Conservation (phyloP, 1,284 basidiomycete genomes). For the Kalmanozyma brasiliensis region DNA sequence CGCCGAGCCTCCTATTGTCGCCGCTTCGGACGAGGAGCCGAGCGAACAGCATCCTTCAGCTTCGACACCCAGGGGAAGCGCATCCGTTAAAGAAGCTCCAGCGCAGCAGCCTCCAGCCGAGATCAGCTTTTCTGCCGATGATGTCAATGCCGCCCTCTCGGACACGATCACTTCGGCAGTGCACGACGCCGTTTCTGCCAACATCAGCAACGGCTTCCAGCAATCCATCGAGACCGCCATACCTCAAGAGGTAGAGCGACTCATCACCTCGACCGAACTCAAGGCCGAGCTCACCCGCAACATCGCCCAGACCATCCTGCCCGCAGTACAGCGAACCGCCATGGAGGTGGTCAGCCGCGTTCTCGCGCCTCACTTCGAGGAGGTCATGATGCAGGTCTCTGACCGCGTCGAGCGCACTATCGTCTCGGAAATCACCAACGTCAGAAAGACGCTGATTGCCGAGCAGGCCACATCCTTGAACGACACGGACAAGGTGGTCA, state of each 20-base stretch:
- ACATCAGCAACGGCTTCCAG: slow-evolving; percentile 16
- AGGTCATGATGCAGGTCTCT: slow-evolving; percentile 33
- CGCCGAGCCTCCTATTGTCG: not conserved
- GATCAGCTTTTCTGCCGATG: slow-evolving; percentile 1
- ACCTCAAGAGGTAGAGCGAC: slow-evolving; percentile 38
- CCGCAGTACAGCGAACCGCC: slow-evolving; percentile 47
- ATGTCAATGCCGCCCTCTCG: slow-evolving; percentile 15
- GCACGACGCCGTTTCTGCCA: slow-evolving; percentile 16
- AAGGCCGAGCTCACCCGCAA: slow-evolving; percentile 35
- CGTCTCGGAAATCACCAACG: slow-evolving; percentile 41
- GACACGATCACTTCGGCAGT: slow-evolving; percentile 19
- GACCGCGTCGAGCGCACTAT: slow-evolving; percentile 27
- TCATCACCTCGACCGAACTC: slow-evolving; percentile 38
- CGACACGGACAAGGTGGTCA: slow-evolving; percentile 19
- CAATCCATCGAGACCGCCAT: slow-evolving; percentile 19
- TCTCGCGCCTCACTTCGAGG: slow-evolving; percentile 52
- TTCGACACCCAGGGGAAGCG: not conserved
- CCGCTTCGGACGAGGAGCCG: not conserved
- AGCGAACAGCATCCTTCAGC: not conserved
- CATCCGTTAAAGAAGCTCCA: not conserved
- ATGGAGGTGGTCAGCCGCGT: slow-evolving; percentile 49
- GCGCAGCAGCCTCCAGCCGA: not conserved
- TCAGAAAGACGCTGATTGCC: slow-evolving; percentile 41
- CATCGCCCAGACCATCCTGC: slow-evolving; percentile 46
- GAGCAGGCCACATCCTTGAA: slow-evolving; percentile 37